Conservation (phyloP, 129 eudicot genomes). For the Centaurea solstitialis region DNA sequence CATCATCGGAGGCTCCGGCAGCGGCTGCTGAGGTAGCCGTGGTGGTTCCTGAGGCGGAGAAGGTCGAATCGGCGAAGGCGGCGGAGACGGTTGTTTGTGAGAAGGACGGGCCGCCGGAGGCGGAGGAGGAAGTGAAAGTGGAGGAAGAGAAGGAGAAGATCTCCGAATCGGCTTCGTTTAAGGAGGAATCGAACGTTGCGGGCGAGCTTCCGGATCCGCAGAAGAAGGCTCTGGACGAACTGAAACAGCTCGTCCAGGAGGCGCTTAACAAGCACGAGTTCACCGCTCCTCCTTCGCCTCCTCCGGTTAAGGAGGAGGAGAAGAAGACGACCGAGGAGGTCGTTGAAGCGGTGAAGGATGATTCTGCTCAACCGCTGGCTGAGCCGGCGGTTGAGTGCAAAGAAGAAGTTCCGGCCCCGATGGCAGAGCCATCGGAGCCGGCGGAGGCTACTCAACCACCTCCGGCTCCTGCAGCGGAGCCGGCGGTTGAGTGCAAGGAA, state of each 20-base stretch:
- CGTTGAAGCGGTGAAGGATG: slow-evolving; percentile 4
- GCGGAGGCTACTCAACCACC: slow-evolving; percentile 29
- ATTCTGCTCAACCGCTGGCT: not conserved
- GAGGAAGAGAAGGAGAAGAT: slow-evolving; percentile 44
- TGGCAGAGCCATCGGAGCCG: slow-evolving; percentile 6
- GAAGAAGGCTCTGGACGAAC: slow-evolving; percentile 69
- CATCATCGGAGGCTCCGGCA: slow-evolving; percentile 26
- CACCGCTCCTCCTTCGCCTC: slow-evolving; percentile 39
- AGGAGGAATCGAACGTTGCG: slow-evolving; percentile 77
- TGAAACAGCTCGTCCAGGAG: slow-evolving; percentile 55
- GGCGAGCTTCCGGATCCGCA: slow-evolving; percentile 70
- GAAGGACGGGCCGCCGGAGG: slow-evolving; percentile 35
- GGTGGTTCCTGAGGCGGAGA: slow-evolving; percentile 59
- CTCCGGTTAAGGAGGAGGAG: slow-evolving; percentile 37
- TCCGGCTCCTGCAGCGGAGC: slow-evolving; percentile 26
- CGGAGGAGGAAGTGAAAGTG: slow-evolving; percentile 27
- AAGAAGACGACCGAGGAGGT: not conserved
- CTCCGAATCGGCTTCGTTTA: slow-evolving; percentile 57
- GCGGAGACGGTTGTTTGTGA: slow-evolving; percentile 11
- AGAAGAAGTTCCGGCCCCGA: slow-evolving; percentile 38
- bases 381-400: not conserved
- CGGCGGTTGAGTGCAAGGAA: slow-evolving; percentile 33
- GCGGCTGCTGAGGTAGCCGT: slow-evolving; percentile 39
- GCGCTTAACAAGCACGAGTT: slow-evolving; percentile 73
- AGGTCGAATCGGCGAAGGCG: slow-evolving; percentile 26